Evolutionary conservation across 257 asterid genomes (phyloP).

Genomic region (Eustoma russellianum): DNA sequence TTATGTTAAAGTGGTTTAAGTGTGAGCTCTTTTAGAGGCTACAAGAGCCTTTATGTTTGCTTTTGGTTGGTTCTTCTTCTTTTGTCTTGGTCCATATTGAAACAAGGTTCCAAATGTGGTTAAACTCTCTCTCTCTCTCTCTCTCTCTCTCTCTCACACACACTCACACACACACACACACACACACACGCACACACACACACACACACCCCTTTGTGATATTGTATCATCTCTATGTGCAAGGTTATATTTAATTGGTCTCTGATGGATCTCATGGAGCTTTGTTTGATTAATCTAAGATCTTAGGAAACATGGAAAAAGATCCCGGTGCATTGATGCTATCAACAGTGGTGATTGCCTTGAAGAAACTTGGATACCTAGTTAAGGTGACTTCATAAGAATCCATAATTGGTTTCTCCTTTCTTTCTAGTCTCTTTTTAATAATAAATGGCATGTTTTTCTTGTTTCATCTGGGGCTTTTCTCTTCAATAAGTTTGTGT

Average conservation of each 20-base stretch:
- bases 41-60: background rate
- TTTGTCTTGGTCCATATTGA: background rate
- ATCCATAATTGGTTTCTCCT: too few relatives aligned
- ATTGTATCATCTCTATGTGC: background rate
- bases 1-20: background rate
- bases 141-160: too few relatives aligned
- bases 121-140: background rate
- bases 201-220: background rate
- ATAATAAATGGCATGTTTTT: too few relatives aligned
- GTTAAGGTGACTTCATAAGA: constrained; percentile 48
- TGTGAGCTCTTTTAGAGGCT: background rate
- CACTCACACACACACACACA: too few relatives aligned
- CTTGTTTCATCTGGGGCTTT: too few relatives aligned
- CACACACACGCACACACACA: too few relatives aligned
- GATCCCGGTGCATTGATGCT: constrained; percentile 75
- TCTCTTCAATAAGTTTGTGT: too few relatives aligned
- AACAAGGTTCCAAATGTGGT: background rate
- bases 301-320: constrained; percentile 80
- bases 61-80: background rate
- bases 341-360: constrained; percentile 66
- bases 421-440: too few relatives aligned
- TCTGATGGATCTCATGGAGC: constrained; percentile 12
- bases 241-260: background rate
- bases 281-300: constrained; percentile 37
- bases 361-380: constrained; percentile 64